Evolutionary conservation across 495 filamentous ascomycete species (phyloP).

Genomic region (Penicillium salamii): DNA sequence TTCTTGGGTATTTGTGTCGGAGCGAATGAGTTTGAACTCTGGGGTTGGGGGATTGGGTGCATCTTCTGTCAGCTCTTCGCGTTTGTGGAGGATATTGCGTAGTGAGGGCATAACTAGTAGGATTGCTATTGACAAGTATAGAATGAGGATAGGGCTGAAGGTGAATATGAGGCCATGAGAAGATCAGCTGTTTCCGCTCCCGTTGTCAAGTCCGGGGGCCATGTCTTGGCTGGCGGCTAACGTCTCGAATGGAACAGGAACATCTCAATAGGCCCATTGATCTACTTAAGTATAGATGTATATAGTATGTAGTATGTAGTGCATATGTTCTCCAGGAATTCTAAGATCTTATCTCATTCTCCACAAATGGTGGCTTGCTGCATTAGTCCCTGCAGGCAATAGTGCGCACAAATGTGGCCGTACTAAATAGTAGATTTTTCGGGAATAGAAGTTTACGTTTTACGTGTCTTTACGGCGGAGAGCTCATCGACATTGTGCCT

Average conservation of each 20-base stretch:
- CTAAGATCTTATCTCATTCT: not conserved
- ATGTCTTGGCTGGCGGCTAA: slow-evolving; percentile 9
- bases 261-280: too few species aligned
- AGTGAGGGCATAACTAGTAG: slow-evolving; percentile 58
- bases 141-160: not conserved
- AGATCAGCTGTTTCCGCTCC: not conserved
- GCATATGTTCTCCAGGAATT: too few species aligned
- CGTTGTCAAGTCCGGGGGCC: not conserved
- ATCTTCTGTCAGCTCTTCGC: slow-evolving; percentile 48
- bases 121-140: not conserved
- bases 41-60: slow-evolving; percentile 42
- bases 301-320: too few species aligned
- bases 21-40: slow-evolving; percentile 79
- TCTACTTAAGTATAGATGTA: too few species aligned
- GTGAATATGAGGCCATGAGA: not conserved
- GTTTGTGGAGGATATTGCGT: slow-evolving; percentile 72
- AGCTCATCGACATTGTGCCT: not conserved
- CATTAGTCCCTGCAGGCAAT: slow-evolving; percentile 13
- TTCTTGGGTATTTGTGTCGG: slow-evolving; percentile 78
- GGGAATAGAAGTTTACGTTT: too few species aligned
- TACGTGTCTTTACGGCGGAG: too few species aligned
- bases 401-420: slow-evolving; percentile 2
- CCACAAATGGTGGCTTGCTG: slow-evolving; percentile 9
- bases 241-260: not conserved
- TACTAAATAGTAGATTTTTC: too few species aligned